Base-by-base conservation (phyloP, 2,329 filamentous ascomycete genomes). In the Aspergillus fructus region DNA sequence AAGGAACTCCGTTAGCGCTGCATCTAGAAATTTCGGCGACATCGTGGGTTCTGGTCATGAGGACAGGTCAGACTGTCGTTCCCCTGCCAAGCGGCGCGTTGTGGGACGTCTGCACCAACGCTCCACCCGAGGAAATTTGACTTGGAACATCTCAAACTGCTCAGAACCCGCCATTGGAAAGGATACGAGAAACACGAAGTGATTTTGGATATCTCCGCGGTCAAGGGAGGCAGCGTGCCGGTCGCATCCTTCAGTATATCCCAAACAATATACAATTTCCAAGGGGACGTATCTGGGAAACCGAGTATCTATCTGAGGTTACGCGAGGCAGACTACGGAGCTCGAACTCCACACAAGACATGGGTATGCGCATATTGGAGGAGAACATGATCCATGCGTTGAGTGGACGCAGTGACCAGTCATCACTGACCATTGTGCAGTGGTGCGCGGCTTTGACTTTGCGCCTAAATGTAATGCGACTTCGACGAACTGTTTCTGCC, bases 11-110 rank as follows among this genome's bases (percentile, higher is more conserved):
- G 60, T 55, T 65, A 64, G 61, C 45, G 58, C 57, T 59, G 64
- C 65, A 59, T 67, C 65, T 65, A 65, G 65, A 67, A 67, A 66
- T 67, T 66, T 66, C 64, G 64, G 56, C 60, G 37, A 51, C 50
- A 43, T 47, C 40, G 56, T 59, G 62, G 56, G 42, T 27, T 53
- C 47, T 27, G 39, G 45, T 55, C 46, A 45, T 53, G 40, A 37
- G 50, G 39, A 45, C 43, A 43, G 43, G 23, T 62, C 55, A 58
- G 58, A 47, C 56, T 60, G 58, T 48, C 47, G 46, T 62, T 58
- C 63, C 60, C 62, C 63, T 65, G 62, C 59, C 61, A 63, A 64
- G 62, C 62, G 52, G 47, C 64, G 59, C 61, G 56, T 60, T 65
- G 65, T 66, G 63, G 64, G 61, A 64, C 64, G 51, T 41, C n/a